Conservation (phyloP, 495 filamentous ascomycete genomes). For the Penicillium turbatum region DNA sequence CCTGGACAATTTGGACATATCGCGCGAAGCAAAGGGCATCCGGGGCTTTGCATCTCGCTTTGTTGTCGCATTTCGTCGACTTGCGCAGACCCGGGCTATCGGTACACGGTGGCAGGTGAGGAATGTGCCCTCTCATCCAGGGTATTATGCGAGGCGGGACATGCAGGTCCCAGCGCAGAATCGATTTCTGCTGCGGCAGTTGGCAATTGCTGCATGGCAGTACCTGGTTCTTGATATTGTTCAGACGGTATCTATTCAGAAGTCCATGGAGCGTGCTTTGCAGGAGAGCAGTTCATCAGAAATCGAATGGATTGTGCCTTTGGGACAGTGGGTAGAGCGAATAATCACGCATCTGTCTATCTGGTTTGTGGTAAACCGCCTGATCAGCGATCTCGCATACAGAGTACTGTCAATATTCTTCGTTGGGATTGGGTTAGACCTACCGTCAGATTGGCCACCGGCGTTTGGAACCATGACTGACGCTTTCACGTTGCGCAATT, state of each 20-base stretch:
- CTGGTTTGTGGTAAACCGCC: slow-evolving; percentile 2
- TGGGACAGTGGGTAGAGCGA: slow-evolving; percentile 3
- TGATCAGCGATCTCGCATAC: slow-evolving; percentile 1
- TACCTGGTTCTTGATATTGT: slow-evolving; percentile 7
- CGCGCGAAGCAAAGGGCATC: neutral
- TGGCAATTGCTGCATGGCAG: slow-evolving; percentile 4
- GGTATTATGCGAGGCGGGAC: neutral
- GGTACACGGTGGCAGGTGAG: slow-evolving; percentile 8
- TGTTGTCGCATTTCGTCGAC: neutral
- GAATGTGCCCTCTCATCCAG: slow-evolving; percentile 6
- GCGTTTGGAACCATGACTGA: slow-evolving; percentile 2
- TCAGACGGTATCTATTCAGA: neutral
- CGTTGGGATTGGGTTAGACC: neutral
- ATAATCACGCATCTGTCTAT: neutral
- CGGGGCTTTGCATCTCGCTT: neutral
- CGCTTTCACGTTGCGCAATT: neutral
- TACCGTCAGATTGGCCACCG: slow-evolving; percentile 1
- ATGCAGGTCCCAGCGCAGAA: neutral
- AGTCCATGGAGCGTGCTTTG: neutral
- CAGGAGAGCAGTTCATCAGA: neutral
- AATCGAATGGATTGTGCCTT: neutral
- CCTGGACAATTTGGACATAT: neutral
- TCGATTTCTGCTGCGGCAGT: slow-evolving; percentile 6
- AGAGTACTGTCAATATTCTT: slow-evolving; percentile 2
- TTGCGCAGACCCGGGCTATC: neutral